These are phyloP conservation scores for Euphorbia peplus DNA, from an alignment of 345 rosid genomes.

Conservation along the genomic window DNA sequence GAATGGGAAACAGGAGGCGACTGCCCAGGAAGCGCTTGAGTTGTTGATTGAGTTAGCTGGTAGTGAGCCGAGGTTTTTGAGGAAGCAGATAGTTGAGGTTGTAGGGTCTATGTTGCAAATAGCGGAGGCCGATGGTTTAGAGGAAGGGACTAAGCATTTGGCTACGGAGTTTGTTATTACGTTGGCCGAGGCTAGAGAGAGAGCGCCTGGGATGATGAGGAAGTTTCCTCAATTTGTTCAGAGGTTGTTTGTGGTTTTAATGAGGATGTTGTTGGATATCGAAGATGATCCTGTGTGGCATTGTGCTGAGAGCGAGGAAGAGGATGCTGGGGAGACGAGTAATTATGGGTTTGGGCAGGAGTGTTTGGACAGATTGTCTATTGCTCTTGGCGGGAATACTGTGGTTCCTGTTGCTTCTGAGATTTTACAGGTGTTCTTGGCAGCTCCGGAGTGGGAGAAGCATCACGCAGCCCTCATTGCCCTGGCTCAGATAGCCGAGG, in stretches of 20 bases:
- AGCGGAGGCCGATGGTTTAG: constrained; percentile 91
- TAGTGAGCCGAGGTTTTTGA: constrained; percentile 80
- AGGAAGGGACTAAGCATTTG: constrained; percentile 88
- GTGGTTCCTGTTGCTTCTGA: constrained; percentile 95
- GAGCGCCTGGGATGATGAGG: constrained; percentile 99
- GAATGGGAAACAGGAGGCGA: constrained; percentile 76
- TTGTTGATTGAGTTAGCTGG: constrained; percentile 91
- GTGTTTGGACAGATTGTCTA: constrained; percentile 91
- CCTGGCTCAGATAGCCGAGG: constrained; percentile 98
- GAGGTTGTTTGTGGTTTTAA: constrained; percentile 72
- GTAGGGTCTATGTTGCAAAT: constrained; percentile 97
- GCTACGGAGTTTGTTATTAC: constrained; percentile 95
- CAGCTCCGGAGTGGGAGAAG: constrained; percentile 97
- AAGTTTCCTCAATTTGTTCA: constrained; percentile 90
- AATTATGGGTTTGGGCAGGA: constrained; percentile 94
- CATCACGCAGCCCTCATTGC: constrained; percentile 98
- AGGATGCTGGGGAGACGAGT: constrained; percentile 92
- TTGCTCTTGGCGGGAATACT: constrained; percentile 92
- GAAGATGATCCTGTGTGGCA: constrained; percentile 97
- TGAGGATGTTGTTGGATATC: constrained; percentile 84
- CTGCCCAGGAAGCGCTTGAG: constrained; percentile 92
- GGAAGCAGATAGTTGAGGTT: constrained; percentile 80
- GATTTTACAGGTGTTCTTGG: constrained; percentile 70
- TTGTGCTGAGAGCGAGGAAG: constrained; percentile 85
- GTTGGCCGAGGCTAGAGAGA: constrained; percentile 90